Evolutionary conservation across 306 rosid genomes (phyloP), one percentile per base, ranked within the genome.

Genomic region (Prinsepia uniflora): DNA sequence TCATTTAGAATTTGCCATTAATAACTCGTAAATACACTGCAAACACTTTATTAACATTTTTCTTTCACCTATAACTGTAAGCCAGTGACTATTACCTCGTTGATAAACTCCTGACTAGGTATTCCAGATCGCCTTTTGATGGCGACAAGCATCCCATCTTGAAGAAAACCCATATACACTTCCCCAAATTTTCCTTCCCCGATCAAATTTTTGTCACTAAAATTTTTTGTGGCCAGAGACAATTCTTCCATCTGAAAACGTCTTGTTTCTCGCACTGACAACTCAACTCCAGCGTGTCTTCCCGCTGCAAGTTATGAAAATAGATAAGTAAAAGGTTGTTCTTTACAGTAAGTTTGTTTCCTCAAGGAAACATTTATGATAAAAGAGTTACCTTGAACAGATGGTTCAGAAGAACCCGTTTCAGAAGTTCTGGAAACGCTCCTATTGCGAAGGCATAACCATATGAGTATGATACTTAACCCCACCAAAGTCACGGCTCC

Each of bases 401-500:
- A 92, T 22, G 89, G 98, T 81, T 92, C 96, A 77, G 98, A 92
- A 40, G 98, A 92, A 3, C 86, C 98, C 22, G 96, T 92, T 86
- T 92, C 98, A 10, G 98, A 90, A 78, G 92, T 86, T 81, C 92
- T 84, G 15, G 89, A 80, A 72, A 66, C 77, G 42, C 83, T 82
- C 70, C 85, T 79, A 53, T 60, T 74, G 78, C 75, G 92, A 72
- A 88, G 59, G 59, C 78, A 88, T 75, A 79, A 80, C 80, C 93
- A 81, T 78, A 88, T 34, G 43, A 90, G 87, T 75, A 86, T 63
- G 72, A 90, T 79, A 72, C 72, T 60, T 64, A 90, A 78, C 80
- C 88, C 92, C 74, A 88, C 91, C 89, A 92, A 86, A 85, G 95
- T 85, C 96, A 86, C 89, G 80, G 89, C 96, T 85, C 96, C 98